Evolutionary conservation across 768 basidiomycete species (phyloP).

Genomic region (Amanita brunnescens): DNA sequence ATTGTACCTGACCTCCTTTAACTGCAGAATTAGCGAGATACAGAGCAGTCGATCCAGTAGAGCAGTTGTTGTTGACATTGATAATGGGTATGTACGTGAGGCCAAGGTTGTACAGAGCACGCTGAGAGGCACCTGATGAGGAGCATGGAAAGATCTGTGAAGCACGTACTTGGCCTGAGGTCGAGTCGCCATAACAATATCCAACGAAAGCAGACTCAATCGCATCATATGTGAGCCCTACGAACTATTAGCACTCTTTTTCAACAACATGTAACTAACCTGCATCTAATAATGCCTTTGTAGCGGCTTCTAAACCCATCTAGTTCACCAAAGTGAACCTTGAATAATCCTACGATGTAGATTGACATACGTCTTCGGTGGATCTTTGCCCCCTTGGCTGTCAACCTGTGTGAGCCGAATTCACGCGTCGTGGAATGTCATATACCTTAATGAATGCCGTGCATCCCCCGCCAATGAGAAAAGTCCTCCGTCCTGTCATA

Average conservation of each 20-base stretch:
- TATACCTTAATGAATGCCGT: conserved; percentile 76
- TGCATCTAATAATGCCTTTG: conserved; percentile 81
- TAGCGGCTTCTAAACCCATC: conserved; percentile 85
- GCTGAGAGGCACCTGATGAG: conserved; percentile 26
- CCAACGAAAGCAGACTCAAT: conserved; percentile 70
- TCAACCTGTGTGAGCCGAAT: background rate
- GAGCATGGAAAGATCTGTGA: background rate
- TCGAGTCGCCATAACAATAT: conserved; percentile 75
- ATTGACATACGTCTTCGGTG: conserved; percentile 57
- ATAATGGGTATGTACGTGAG: conserved; percentile 78
- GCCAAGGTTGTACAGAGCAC: conserved; percentile 75
- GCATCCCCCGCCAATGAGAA: conserved; percentile 66
- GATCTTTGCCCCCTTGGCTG: conserved; percentile 60
- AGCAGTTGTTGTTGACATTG: conserved; percentile 86
- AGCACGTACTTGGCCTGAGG: conserved; percentile 56
- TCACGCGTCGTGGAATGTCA: background rate
- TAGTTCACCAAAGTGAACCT: conserved; percentile 18
- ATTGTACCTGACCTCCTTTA: conserved; percentile 61
- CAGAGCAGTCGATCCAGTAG: conserved; percentile 73
- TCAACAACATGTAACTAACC: conserved; percentile 29
- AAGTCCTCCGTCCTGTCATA: conserved; percentile 41
- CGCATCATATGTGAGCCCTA: conserved; percentile 77
- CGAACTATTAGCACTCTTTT: background rate
- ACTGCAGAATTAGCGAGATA: conserved; percentile 66
- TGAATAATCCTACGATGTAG: background rate